A percentile compares a stretch with the other conserved stretches of the same genome.
Evolutionary conservation across 257 asterid species (phyloP).

Genomic region (Solanum ossicruentum): DNA sequence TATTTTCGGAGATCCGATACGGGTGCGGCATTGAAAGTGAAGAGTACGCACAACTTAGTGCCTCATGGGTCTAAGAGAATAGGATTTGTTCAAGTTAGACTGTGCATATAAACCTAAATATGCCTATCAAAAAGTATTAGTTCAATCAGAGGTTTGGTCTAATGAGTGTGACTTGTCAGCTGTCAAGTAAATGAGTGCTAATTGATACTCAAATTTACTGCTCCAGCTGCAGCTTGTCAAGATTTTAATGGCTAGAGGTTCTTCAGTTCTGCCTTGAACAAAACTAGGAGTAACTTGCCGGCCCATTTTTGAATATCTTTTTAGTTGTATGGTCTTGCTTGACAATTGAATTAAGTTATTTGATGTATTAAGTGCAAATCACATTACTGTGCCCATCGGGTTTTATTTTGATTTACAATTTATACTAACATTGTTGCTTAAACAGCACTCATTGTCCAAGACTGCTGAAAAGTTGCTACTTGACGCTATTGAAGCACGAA

Average conservation of each 20-base stretch:
- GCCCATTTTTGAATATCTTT: not conserved
- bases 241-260: not conserved
- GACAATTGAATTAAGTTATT: not conserved
- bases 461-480: conserved; percentile 64
- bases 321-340: not conserved
- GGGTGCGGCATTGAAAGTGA: no score
- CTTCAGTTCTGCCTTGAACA: not conserved
- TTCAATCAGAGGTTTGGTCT: no score
- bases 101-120: not conserved
- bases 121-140: no score
- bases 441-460: conserved; percentile 67
- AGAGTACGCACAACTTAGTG: no score
- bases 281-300: not conserved
- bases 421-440: not conserved
- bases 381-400: not conserved
- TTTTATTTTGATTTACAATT: not conserved
- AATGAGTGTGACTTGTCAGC: not conserved
- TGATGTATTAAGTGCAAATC: not conserved
- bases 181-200: not conserved
- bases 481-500: conserved; percentile 52
- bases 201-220: not conserved
- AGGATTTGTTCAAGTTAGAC: not conserved
- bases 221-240: not conserved
- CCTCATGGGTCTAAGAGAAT: not conserved
- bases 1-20: no score